A percentile compares a stretch with the other conserved stretches of the same genome.
Evolutionary conservation across 495 filamentous ascomycete species (phyloP).

Genomic region (Platismatia glauca): DNA sequence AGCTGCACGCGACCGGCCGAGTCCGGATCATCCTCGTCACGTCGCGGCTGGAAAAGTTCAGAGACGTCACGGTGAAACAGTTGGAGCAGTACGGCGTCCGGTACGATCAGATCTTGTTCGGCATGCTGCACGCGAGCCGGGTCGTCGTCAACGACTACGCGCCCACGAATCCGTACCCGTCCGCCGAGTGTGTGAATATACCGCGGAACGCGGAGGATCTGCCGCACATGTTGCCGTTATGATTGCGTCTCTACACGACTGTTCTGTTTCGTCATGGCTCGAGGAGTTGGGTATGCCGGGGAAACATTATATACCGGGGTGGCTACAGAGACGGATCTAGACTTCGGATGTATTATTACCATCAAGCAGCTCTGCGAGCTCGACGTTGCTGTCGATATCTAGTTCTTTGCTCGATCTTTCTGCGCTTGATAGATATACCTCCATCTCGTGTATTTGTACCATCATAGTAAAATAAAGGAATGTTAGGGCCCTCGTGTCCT

Average conservation of each 20-base stretch:
- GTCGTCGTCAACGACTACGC: conserved; percentile 1
- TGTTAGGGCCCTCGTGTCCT: too few species aligned
- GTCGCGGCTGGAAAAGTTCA: not conserved
- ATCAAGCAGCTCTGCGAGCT: not conserved
- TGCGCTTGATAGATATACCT: too few species aligned
- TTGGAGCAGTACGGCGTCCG: not conserved
- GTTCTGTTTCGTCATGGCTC: too few species aligned
- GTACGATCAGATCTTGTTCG: not conserved
- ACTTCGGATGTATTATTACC: not conserved
- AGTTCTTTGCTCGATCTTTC: not conserved
- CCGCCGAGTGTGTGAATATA: not conserved
- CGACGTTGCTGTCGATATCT: not conserved
- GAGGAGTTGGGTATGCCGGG: not conserved
- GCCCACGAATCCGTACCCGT: not conserved
- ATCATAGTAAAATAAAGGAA: too few species aligned
- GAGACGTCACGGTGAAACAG: not conserved
- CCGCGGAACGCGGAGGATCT: conserved; percentile 3
- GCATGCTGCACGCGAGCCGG: conserved; percentile 1
- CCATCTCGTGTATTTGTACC: too few species aligned
- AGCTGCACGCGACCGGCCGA: not conserved
- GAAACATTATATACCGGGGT: not conserved
- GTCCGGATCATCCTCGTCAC: not conserved
- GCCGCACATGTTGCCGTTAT: conserved; percentile 1
- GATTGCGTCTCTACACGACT: not conserved
- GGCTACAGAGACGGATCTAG: not conserved